Percentiles rank a stretch among this genome's conserved stretches.
phyloP scores from a whole-genome alignment of 1,139 yeast species.

The Torulaspora globosa region DNA sequence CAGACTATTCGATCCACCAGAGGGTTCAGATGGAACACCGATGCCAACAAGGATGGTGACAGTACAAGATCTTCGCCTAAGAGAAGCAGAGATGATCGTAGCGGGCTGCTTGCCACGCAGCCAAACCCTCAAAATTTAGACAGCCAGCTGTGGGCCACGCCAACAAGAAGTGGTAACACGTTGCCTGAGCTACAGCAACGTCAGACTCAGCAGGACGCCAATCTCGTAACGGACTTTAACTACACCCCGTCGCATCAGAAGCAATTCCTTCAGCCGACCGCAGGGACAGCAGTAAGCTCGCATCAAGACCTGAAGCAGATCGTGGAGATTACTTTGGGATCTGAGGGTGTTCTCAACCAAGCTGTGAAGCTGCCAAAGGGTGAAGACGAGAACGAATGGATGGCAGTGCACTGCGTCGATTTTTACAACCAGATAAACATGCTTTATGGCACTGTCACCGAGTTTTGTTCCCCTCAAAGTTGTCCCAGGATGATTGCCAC shows the following conservation, averaged over 20 bases:
- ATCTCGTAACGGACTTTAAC: constrained; percentile 35
- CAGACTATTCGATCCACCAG: constrained; percentile 39
- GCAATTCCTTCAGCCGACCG: constrained; percentile 33
- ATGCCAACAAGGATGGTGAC: constrained; percentile 10
- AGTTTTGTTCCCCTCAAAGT: constrained; percentile 85
- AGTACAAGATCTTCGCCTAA: constrained; percentile 9
- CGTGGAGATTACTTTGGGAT: constrained; percentile 92
- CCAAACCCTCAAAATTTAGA: constrained; percentile 10
- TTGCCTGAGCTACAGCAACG: constrained; percentile 14
- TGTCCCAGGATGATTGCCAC: constrained; percentile 98
- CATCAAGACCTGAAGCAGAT: constrained; percentile 73
- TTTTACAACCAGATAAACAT: constrained; percentile 94
- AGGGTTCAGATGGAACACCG: constrained; percentile 38
- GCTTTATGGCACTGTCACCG: constrained; percentile 94
- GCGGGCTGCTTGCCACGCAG: constrained; percentile 7
- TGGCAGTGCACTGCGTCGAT: constrained; percentile 88
- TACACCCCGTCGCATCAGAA: constrained; percentile 39
- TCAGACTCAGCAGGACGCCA: constrained; percentile 15
- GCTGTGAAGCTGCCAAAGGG: constrained; percentile 94
- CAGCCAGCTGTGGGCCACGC: constrained; percentile 15
- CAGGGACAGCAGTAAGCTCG: constrained; percentile 44
- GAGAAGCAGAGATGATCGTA: constrained; percentile 8
- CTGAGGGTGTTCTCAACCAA: constrained; percentile 83
- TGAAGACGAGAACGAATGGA: constrained; percentile 90
- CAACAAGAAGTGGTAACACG: constrained; percentile 10